Base-by-base conservation (phyloP, 768 basidiomycete genomes). In the Tylopilus balloui region DNA sequence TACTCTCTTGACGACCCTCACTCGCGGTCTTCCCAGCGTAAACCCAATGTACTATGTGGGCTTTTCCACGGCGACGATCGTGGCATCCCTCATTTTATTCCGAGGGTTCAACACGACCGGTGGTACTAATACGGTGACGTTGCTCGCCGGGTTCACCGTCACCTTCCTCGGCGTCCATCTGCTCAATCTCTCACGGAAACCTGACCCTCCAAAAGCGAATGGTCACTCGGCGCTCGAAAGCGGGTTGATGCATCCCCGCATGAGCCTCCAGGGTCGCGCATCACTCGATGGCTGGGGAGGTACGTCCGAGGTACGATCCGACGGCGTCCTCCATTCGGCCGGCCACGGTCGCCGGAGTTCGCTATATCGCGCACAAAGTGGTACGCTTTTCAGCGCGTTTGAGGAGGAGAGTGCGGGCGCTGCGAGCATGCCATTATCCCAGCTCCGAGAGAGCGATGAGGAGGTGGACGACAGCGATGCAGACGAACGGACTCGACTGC, bases 31-130 rank as follows among this genome's bases (percentile, higher is more conserved):
- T 17, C 45, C n/a, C 56, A 95, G 92, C 42, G 94, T 98, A 44
- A 98, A 98, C 66, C 95, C 94, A 0, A 87, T 96, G 75, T 98
- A 98, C 71, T 97, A 93, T 62, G 95, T 97, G 67, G 86, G 90
- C 66, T 99, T 99, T 73, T 91, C 92, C 15, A 88, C 89, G 2
- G 86, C 87, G 5, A 97, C 94, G 40, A 87, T 95, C 62, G 75
- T 96, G 36, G 92, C 96, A 0, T 96, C 92, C 52, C 79, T 96
- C 51, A 95, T 99, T 59, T 79, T 99, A 53, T 97, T 98, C 78
- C 88, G 93, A 74, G 96, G 96, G 0, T 88, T 98, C 75, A 92
- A 97, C 71, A 97, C 92, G 6, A 81, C 84, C 23, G 83, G 81
- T 51, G 84, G 80, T 12, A 78, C 80, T 20, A 89, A 92, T 65